Percentiles rank a stretch among this genome's conserved stretches.
These are phyloP conservation scores for Aspergillus sp. DNA, from an alignment of 2,329 filamentous ascomycete genomes.

Conservation along the genomic window DNA sequence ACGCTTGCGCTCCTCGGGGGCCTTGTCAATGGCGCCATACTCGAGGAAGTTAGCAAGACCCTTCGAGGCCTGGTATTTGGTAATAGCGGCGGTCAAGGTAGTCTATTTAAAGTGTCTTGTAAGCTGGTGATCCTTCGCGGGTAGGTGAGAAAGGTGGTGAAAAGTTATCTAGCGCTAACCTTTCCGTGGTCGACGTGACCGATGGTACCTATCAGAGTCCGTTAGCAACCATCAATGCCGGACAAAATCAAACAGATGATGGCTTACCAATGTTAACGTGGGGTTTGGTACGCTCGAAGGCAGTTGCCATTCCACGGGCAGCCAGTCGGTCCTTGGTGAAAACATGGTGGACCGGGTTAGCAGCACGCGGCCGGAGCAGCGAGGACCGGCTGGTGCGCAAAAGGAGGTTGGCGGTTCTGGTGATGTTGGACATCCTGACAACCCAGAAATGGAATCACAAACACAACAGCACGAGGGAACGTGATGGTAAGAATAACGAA, in stretches of 20 bases:
- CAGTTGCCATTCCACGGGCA: conserved; percentile 53
- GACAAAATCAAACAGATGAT: not conserved
- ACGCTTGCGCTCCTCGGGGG: conserved; percentile 97
- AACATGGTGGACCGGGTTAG: conserved; percentile 66
- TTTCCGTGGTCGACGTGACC: conserved; percentile 99
- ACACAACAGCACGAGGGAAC: conserved; percentile 22
- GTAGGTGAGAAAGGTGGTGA: conserved; percentile 5
- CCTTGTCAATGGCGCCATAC: conserved; percentile 97
- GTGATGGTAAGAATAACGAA: conserved; percentile 21
- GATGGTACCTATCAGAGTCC: conserved; percentile 66
- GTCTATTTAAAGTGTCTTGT: conserved; percentile 54
- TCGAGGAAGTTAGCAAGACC: conserved; percentile 91
- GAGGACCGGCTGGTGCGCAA: conserved; percentile 73
- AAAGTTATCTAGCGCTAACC: conserved; percentile 46
- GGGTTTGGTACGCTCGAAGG: conserved; percentile 84
- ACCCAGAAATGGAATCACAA: conserved; percentile 24
- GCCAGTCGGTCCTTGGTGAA: conserved; percentile 40
- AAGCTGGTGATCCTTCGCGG: conserved; percentile 2
- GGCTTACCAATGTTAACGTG: conserved; percentile 91
- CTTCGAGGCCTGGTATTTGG: conserved; percentile 94
- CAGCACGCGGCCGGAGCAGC: conserved; percentile 59
- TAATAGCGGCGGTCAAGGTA: conserved; percentile 96
- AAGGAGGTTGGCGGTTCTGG: conserved; percentile 71
- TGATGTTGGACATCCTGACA: conserved; percentile 69
- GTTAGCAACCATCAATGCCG: conserved; percentile 1